Conservation (phyloP, 495 filamentous ascomycete genomes). For the Neurospora sp. region DNA sequence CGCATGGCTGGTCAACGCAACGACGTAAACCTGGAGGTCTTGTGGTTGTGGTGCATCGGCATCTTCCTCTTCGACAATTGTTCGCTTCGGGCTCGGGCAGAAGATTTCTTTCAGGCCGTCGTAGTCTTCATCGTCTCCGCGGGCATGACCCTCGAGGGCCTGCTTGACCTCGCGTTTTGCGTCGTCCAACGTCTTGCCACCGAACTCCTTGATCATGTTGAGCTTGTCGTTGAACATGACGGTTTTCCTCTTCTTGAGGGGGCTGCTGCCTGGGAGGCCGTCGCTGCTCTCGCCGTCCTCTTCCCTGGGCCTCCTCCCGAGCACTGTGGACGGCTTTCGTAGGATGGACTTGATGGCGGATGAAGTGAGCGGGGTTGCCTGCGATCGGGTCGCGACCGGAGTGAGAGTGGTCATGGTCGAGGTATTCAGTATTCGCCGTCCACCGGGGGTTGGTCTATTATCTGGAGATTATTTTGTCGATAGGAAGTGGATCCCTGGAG, state of each 20-base stretch:
- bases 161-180: slow-evolving; percentile 65
- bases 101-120: slow-evolving; percentile 65
- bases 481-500: neutral
- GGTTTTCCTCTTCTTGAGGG: slow-evolving; percentile 41
- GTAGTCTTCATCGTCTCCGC: slow-evolving; percentile 61
- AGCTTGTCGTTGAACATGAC: slow-evolving; percentile 71
- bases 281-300: slow-evolving; percentile 34
- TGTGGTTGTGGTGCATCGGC: slow-evolving; percentile 19
- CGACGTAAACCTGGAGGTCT: slow-evolving; percentile 60
- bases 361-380: slow-evolving; percentile 5
- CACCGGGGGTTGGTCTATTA: neutral
- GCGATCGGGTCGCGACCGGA: slow-evolving; percentile 14
- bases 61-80: slow-evolving; percentile 12
- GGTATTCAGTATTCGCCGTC: neutral
- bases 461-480: neutral
- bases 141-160: slow-evolving; percentile 58
- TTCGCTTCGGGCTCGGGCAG: slow-evolving; percentile 31
- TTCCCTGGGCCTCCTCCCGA: slow-evolving; percentile 27
- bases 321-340: slow-evolving; percentile 25
- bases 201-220: slow-evolving; percentile 49
- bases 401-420: slow-evolving; percentile 22
- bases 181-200: slow-evolving; percentile 34
- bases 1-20: slow-evolving; percentile 65
- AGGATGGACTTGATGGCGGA: slow-evolving; percentile 38
- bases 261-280: slow-evolving; percentile 37